Percentiles rank a stretch among this genome's conserved stretches.
These are phyloP conservation scores for Tetrastigma voinierianum DNA, from an alignment of 164 flowering plant genomes.

Conservation along the genomic window DNA sequence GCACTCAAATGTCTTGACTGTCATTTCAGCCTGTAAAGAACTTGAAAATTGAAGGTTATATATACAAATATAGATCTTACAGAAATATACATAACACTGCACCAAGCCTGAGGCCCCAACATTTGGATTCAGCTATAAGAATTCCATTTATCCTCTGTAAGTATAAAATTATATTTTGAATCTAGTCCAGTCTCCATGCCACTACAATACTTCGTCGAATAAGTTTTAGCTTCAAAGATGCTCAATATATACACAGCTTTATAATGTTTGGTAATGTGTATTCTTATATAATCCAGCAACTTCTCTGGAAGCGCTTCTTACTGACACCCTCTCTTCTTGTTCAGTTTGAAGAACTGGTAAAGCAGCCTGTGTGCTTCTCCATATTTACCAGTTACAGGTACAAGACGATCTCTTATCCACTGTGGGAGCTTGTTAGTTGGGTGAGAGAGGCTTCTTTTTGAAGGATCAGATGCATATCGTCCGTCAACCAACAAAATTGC, in stretches of 20 bases:
- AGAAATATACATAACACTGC: too few species aligned
- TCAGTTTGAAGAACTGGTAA: conserved; percentile 77
- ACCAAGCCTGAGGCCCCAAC: too few species aligned
- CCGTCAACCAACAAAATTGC: conserved; percentile 87
- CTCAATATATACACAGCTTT: background rate
- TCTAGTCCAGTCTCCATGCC: too few species aligned
- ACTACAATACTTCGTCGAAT: too few species aligned
- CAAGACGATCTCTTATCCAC: conserved; percentile 80
- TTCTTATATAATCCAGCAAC: background rate
- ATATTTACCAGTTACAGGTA: conserved; percentile 55
- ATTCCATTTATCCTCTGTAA: too few species aligned
- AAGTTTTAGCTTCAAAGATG: too few species aligned
- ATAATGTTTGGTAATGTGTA: background rate
- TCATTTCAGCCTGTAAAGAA: too few species aligned
- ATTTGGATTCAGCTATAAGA: too few species aligned
- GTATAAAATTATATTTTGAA: too few species aligned
- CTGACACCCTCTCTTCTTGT: conserved; percentile 38
- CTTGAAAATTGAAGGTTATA: too few species aligned
- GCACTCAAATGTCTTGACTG: too few species aligned
- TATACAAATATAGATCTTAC: too few species aligned
- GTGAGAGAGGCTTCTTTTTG: conserved; percentile 39
- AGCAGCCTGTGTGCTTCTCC: conserved; percentile 79
- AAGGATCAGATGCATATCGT: conserved; percentile 65
- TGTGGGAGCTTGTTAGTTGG: conserved; percentile 83
- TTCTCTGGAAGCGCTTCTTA: background rate